Evolutionary conservation across 805 yeast genomes (phyloP), one percentile per base, ranked within the genome.

Genomic region (Kazachstania taianensis): DNA sequence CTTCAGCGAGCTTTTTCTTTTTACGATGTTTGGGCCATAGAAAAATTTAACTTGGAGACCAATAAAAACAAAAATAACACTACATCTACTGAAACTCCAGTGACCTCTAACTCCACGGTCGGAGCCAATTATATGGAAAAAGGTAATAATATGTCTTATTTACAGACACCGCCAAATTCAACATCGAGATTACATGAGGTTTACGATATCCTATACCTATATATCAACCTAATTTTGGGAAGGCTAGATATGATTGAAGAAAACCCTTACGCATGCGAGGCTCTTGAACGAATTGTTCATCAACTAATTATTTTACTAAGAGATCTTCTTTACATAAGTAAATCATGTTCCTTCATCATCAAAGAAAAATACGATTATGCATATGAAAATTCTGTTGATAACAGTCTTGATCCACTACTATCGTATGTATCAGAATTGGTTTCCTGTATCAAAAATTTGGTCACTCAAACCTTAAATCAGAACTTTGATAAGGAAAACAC

Each of bases 221-320:
- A 81, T 48, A 62, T 81, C 43, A 78, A 80, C 2, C 49, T 82
- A 44, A 70, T 81, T 7, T 65, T 80, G 12, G 94, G 94, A n/a
- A 61, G 94, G 46, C 58, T 82, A 43, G 92, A 82, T 53, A 65
- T 82, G 55, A 73, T 81, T 24, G 92, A 82, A 50, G 80, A 77
- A 46, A 81, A 81, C 50, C 68, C 75, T 4, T 64, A 65, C 13
- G 89, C 89, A 2, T 76, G 85, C 49, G 79, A 78, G 43, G 55
- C 75, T 5, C 54, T 82, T 36, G 87, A 81, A 46, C 65, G 69
- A 13, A 61, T 82, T 12, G 72, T 77, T 2, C 82, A 78, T 46
- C 92, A 82, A 45, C 67, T 81, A 29, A 78, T 78, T 35, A 53
- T 80, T 20, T 53, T 81, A 14, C 57, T 79, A 30, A 62, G 80